phyloP scores from a whole-genome alignment of 208 protist genomes.

The Trypanosoma mega region DNA sequence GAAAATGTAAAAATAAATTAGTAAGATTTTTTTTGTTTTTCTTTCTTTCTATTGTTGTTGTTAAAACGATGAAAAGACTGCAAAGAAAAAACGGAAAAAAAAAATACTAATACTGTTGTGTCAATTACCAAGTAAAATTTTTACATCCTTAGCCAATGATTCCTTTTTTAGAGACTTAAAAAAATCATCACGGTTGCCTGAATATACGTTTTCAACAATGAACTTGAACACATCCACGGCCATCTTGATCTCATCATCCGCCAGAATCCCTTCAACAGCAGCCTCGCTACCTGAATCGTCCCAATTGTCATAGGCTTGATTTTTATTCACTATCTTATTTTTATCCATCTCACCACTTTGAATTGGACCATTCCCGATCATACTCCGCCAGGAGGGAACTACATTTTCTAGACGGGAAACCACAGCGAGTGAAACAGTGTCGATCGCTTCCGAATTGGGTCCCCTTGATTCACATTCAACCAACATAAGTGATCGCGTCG shows the following conservation, averaged over 20 bases:
- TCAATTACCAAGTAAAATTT: too few relatives aligned
- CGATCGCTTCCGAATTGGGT: constrained; percentile 6
- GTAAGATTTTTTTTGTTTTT: too few relatives aligned
- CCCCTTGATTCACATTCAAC: constrained; percentile 19
- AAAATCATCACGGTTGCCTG: background rate
- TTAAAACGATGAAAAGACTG: too few relatives aligned
- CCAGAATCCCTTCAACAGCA: constrained; percentile 8
- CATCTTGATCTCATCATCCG: constrained; percentile 19
- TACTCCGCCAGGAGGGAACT: constrained; percentile 5
- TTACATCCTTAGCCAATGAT: too few relatives aligned
- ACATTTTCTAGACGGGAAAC: constrained; percentile 17
- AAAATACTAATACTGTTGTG: background rate
- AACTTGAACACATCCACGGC: background rate
- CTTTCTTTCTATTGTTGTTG: too few relatives aligned
- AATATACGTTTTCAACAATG: background rate
- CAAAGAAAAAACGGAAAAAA: too few relatives aligned
- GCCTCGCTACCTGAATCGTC: constrained; percentile 12
- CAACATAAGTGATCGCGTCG: constrained; percentile 50
- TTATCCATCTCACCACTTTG: background rate
- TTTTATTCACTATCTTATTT: background rate
- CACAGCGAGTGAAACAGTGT: background rate
- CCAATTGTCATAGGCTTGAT: constrained; percentile 4
- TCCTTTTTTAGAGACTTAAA: background rate
- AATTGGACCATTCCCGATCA: background rate
- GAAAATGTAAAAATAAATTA: too few relatives aligned